These are phyloP conservation scores for Plantago rigida DNA, from an alignment of 305 asterid genomes.

Conservation along the genomic window DNA sequence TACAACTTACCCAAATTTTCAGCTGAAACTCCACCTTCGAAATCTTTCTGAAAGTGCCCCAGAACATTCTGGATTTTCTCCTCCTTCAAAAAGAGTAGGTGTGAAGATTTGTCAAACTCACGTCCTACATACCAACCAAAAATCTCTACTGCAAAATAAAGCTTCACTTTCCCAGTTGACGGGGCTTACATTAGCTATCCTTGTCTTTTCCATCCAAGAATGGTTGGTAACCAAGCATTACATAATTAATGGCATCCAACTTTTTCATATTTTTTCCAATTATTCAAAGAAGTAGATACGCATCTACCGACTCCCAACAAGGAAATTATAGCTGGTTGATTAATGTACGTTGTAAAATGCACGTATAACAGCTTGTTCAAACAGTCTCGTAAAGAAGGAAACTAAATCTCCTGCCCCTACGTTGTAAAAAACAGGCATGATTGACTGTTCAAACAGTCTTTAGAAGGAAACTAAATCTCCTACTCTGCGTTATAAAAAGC, in stretches of 20 bases:
- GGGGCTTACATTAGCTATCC: conserved; percentile 2
- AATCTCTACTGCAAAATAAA: conserved; percentile 17
- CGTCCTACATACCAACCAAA: conserved; percentile 7
- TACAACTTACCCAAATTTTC: conserved; percentile 85
- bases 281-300: neutral
- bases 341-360: conserved; percentile 20
- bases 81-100: conserved; percentile 47
- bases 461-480: conserved; percentile 18
- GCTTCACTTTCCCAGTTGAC: conserved; percentile 12
- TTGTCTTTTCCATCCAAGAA: conserved; percentile 11
- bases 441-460: conserved; percentile 17
- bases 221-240: conserved; percentile 16
- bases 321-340: neutral
- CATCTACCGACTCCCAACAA: neutral
- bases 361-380: conserved; percentile 14
- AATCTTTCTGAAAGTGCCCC: conserved; percentile 96
- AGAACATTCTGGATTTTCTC: conserved; percentile 77
- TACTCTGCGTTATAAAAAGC: neutral
- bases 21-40: conserved; percentile 81
- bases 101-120: conserved; percentile 22
- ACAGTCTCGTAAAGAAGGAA: conserved; percentile 19
- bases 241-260: conserved; percentile 6
- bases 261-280: neutral
- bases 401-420: conserved; percentile 1
- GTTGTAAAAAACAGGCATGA: neutral